Conservation (phyloP, 192 early-diverging fungal genomes). For the Coemansia brasiliensis region DNA sequence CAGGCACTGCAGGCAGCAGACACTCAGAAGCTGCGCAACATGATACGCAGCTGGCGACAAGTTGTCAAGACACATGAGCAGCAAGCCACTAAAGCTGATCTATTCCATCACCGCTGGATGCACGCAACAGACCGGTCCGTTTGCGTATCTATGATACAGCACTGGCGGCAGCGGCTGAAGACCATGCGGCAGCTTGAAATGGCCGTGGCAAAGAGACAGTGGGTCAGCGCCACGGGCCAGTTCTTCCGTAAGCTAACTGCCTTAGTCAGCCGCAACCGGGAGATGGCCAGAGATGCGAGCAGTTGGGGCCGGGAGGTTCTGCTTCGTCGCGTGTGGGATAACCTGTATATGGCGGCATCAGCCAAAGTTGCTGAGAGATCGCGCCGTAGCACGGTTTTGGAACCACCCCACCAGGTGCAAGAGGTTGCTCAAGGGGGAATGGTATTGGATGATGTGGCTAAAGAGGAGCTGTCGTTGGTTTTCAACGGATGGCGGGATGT, state of each 20-base stretch:
- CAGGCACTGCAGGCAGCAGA: background rate
- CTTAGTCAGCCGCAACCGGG: background rate
- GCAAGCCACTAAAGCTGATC: constrained; percentile 3
- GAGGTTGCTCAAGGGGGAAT: background rate
- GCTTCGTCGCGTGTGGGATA: constrained; percentile 12
- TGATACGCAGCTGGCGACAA: constrained; percentile 12
- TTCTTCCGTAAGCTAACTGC: background rate
- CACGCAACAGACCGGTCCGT: background rate
- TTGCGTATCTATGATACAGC: background rate
- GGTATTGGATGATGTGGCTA: background rate
- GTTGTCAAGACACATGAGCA: background rate
- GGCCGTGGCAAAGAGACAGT: constrained; percentile 2
- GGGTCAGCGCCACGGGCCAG: background rate
- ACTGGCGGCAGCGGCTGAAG: constrained; percentile 13
- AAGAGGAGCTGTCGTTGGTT: background rate
- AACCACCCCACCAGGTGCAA: background rate
- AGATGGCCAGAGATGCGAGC: constrained; percentile 8
- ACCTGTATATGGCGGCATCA: background rate
- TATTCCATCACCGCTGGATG: background rate
- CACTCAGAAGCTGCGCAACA: background rate
- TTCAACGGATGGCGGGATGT: constrained; percentile 30
- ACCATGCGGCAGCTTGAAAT: constrained; percentile 7
- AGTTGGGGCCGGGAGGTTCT: background rate
- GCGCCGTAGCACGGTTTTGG: background rate
- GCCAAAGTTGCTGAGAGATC: constrained; percentile 5